These are phyloP conservation scores for Backusella tarrabulga DNA, from an alignment of 192 early-diverging fungal species.

Conservation along the genomic window DNA sequence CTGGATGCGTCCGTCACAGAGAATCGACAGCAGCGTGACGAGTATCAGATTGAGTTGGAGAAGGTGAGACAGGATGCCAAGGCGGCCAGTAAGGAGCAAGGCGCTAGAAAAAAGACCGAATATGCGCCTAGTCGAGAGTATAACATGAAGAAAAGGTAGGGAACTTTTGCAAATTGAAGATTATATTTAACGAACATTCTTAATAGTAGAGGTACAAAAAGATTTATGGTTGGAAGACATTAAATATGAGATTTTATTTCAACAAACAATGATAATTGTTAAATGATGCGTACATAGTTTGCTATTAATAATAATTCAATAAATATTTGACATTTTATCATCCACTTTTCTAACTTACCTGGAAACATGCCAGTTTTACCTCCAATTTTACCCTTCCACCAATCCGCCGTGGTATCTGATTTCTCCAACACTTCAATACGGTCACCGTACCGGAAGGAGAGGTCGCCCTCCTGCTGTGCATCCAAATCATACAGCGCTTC, in stretches of 20 bases:
- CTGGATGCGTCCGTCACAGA: background rate
- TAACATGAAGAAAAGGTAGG: background rate
- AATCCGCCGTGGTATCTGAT: constrained; percentile 22
- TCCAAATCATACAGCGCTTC: constrained; percentile 38
- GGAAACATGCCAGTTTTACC: constrained; percentile 56
- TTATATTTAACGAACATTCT: background rate
- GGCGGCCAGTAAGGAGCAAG: background rate
- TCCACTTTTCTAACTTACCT: constrained; percentile 37
- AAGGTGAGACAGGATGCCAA: background rate
- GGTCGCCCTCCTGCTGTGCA: constrained; percentile 31
- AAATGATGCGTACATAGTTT: background rate
- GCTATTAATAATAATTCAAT: background rate
- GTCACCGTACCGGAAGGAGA: constrained; percentile 29
- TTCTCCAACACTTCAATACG: constrained; percentile 36
- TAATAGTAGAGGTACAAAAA: constrained; percentile 23
- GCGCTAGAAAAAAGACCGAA: background rate
- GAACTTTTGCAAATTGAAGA: background rate
- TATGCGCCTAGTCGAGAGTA: background rate
- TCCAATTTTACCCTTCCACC: constrained; percentile 40
- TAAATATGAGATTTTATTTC: background rate
- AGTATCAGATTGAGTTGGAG: background rate
- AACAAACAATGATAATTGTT: too few relatives aligned
- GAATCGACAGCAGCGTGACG: background rate
- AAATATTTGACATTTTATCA: background rate
- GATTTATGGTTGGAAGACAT: constrained; percentile 16